Conservation (phyloP, 228 moss, liverwort and hornwort genomes). For the Sphagnum magellanicum region DNA sequence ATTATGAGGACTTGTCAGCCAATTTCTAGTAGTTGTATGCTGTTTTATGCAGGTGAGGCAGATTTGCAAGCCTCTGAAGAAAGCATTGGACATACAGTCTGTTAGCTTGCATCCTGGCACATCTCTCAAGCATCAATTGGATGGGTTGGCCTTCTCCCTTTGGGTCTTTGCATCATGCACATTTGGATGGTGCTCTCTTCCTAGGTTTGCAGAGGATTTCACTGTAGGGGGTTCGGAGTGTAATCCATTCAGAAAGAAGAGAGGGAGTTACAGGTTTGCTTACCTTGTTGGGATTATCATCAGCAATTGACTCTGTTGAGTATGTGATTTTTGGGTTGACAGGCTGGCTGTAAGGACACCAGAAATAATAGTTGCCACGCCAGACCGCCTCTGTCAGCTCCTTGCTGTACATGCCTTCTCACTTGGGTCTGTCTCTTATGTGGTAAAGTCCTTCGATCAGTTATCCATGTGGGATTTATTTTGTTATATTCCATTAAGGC, state of each 20-base stretch:
- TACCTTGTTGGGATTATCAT: neutral
- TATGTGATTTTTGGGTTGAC: constrained; percentile 17
- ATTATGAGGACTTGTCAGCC: too few species aligned
- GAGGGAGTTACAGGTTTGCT: neutral
- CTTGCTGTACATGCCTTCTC: constrained; percentile 35
- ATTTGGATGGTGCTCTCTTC: too few species aligned
- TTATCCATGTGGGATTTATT: neutral
- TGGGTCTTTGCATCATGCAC: too few species aligned
- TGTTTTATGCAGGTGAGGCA: constrained; percentile 53
- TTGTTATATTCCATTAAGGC: neutral
- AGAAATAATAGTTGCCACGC: constrained; percentile 75
- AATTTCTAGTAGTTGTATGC: too few species aligned
- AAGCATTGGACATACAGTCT: constrained; percentile 52
- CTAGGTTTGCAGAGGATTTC: too few species aligned
- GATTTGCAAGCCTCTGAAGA: constrained; percentile 63
- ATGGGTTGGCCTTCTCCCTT: constrained; percentile 41
- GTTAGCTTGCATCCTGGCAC: constrained; percentile 70
- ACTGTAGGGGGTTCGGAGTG: too few species aligned
- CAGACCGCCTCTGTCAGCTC: constrained; percentile 62
- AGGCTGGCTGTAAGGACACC: constrained; percentile 61
- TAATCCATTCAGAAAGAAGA: neutral
- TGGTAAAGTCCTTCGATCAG: constrained; percentile 29
- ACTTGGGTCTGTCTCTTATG: constrained; percentile 54
- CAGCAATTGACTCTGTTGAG: neutral
- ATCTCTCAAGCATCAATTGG: constrained; percentile 58